Evolutionary conservation across 306 rosid genomes (phyloP), one percentile per base, ranked within the genome.

Genomic region (Inga leiocalycina): DNA sequence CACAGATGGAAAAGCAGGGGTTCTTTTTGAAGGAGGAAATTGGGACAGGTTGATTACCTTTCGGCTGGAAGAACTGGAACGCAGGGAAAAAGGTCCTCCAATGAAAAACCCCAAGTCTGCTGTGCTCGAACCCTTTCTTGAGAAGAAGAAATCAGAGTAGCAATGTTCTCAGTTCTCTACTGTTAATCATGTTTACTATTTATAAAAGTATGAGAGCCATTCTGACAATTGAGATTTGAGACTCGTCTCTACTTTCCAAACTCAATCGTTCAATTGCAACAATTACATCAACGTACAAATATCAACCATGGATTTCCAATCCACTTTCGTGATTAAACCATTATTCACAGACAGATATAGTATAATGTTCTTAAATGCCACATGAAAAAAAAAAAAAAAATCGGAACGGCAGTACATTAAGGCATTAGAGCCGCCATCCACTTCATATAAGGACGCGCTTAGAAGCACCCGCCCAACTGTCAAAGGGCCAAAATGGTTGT

Each of bases 11-110:
- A 89, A 85, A 71, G 93, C 93, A 13, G 93, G 93, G 81, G 95
- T 90, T 82, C 93, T 89, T 22, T 88, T 91, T n/a, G 95, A 91
- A 74, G 95, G 93, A 82, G 95, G 95, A 43, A 88, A 88, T 57
- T 91, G 95, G 95, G 95, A 91, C 39, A 71, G 91, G 61, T 71
- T 96, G 79, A 90, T 93, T 66, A 91, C 99, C 6, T 92, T 96
- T 44, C 83, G 97, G 62, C 82, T 96, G 80, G 97, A 92, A 4
- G 99, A 94, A 90, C 86, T 92, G 10, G 88, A 91, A 82, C 92
- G 98, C 80, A 90, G 99, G 81, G 99, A 93, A 70, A 94, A 96
- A 82, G 98, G 98, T 8, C 98, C 98, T 78, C 99, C 98, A 0
- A 89, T 90, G 90, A 96, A 92, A 88, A 96, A 93, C 27, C 99